Base-by-base conservation (phyloP, 345 rosid species). In the Salix viminalis region DNA sequence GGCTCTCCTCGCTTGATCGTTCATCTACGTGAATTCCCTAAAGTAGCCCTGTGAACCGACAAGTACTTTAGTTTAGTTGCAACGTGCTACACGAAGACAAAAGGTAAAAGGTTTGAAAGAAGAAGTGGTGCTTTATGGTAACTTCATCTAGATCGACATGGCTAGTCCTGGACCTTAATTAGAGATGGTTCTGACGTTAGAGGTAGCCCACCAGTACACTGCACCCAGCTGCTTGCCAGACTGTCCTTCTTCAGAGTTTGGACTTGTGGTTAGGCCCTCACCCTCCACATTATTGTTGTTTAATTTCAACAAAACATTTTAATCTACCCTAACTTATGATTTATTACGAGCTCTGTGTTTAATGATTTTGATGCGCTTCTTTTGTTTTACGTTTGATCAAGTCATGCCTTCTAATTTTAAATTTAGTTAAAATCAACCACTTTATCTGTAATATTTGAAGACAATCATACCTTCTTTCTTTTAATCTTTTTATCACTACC, bases 11-110 rank as follows among this genome's bases (percentile, higher is more conserved):
- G 7, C 15, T 2, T 32, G 36, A 6, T 58, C 13, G 11, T 4
- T 41, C 18, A 14, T 16, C 10, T 23, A 14, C 3, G 16, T n/a
- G 12, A 32, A 76, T 34, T 42, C 19, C 71, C 84, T 13, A 30
- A 44, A 72, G 70, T 79, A 54, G 30, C 76, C 88, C 65, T 79
- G 61, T 0, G 46, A 48, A 71, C 81, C 73, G 84, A 80, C 81
- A 70, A 12, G 26, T 70, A 18, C 39, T n/a, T 41, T 30, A 37
- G 36, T n/a, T 18, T 36, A 42, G 9, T 42, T 67, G 23, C 26
- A 39, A 8, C 0, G 70, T 18, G 65, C 42, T 2, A 34, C 52
- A 39, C 56, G 6, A 19, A 19, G 39, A 26, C 71, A 75, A 65
- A 62, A 32, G 23, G 9, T 7, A 24, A 56, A 21, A 2, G 28